Base-by-base conservation (phyloP, 75 land plant genomes). In the Azolla pinnata region DNA sequence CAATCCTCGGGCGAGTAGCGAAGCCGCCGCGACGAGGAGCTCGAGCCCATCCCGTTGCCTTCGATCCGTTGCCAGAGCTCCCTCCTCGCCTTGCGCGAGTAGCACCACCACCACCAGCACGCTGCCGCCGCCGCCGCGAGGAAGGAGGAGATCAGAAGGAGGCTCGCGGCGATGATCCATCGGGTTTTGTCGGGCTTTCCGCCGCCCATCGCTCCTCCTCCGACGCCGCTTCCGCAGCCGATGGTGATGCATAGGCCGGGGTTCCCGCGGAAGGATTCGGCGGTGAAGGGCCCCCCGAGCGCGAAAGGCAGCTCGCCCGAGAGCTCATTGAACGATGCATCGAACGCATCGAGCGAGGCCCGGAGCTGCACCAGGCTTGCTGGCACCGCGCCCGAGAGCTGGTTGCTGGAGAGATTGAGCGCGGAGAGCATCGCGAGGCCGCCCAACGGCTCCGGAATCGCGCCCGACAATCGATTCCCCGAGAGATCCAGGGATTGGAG, bases 381-480 rank as follows among this genome's bases (percentile, higher is more conserved):
- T 28, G 97, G 97, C 34, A 91, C 78, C 42, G 29, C 29, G 12
- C 97, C 92, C 8, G 78, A 58, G 53, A 91, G 79, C 7, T 59
- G 28, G 65, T 90, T 87, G 21, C 49, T 34, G 20, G 93, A 79
- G 33, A 92, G 62, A 45, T 88, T 75, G 35, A 87, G 33, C 9
- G 67, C 69, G 31, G 70, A 82, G 2, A 92, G 76, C 2, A 42
- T 45, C 44, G n/a, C 72, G 4, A 84, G 64, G 5, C 29, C 52
- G 9, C 84, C 88, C 8, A 92, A 33, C 10, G 78, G 67, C 4
- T 65, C 40, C 8, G 97, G 92, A 46, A 91, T 84, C 10, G 14
- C 0, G 18, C 88, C 88, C 5, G 79, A 64, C n/a, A 91, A 61
- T 1, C 16, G 58, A 57, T 86, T 86, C 0, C 54, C 23, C 1